Base-by-base conservation (phyloP, 768 basidiomycete genomes). In the Mycena olivaceomarginata region DNA sequence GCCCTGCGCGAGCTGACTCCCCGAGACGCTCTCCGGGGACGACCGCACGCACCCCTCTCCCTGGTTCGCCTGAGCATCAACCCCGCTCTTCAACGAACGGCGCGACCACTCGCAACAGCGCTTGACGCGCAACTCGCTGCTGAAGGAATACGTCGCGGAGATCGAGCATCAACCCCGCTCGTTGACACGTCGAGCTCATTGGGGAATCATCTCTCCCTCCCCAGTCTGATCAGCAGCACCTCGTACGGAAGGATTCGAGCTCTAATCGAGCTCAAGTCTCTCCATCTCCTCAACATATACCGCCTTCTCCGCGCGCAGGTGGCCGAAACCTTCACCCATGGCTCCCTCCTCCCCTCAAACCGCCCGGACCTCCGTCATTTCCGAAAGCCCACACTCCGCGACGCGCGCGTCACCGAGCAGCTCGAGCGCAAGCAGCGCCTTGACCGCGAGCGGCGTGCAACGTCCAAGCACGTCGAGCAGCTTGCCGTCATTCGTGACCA, bases 381-480 rank as follows among this genome's bases (percentile, higher is more conserved):
- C 60, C 93, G 96, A 78, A 98, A 97, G 82, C 95, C 95, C 5
- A 94, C 93, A 8, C 89, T 98, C 68, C 93, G 97, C 22, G 98
- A 99, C 82, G 96, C 97, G 37, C 94, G 96, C 60, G 91, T 91
- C 85, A 98, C 96, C 1, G 98, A 99, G 85, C 92, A 93, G 75
- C 91, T 95, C 8, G 98, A 99, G 86, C 92, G 97, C 74, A 94
- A 95, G 83, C 98, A 99, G 83, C 94, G 98, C 41, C 89, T 91
- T 13, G 98, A 99, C 75, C 94, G 98, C 25, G 98, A 99, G 86
- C 93, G 94, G 31, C 93, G 97, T 46, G 97, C 97, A 57, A 99
- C 99, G 85, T 95, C 96, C 88, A 97, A 98, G 83, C 98, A 99
- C 82, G 92, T 98, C 82, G 97, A 98, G 79, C 97, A 99, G 81